Evolutionary conservation across 1,284 basidiomycete species (phyloP), one percentile per base, ranked within the genome.

Genomic region (Ceratobasidium sp.): DNA sequence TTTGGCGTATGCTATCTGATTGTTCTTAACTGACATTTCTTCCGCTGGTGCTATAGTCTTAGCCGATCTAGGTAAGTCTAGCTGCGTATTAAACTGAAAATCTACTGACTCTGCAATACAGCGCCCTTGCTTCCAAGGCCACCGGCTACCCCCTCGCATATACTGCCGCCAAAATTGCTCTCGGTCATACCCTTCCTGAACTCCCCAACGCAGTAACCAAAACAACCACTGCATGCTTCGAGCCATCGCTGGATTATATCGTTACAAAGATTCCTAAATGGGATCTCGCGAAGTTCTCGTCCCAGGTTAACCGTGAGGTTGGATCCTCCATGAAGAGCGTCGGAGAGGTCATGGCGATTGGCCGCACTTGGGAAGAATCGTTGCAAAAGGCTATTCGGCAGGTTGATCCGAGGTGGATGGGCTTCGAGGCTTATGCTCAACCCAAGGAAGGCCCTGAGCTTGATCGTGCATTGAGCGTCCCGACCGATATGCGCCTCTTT

Each of bases 211-310:
- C 97, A 41, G 98, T 99, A 76, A 99, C 98, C 72, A 99, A 99
- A 87, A 97, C 96, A 17, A 99, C 98, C 4, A 99, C 97, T 7
- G 98, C 98, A 1, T 99, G 98, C 85, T 99, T 99, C 84, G 98
- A 99, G 83, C 97, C 98, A n/a, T 97, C 96, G 15, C 88, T 99
- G 66, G 98, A 99, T 85, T 99, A 99, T 85, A 98, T 99, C 81
- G 97, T 99, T 78, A 99, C 96, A 75, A 99, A 99, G 87, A 99
- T 99, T 79, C 98, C 98, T 79, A 99, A 99, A 84, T 99, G 98
- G 97, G 98, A 99, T 84, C 86, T 99, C 76, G 96, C 96, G 79
- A 99, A 99, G 85, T 99, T 99, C 88, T 92, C 91, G 22, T 84
- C 87, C 1, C 96, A 98, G 81, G 98, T 99, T 75, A 93, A 98